phyloP scores from a whole-genome alignment of 352 stramenopile genomes.

The Phytopythium litorale region DNA sequence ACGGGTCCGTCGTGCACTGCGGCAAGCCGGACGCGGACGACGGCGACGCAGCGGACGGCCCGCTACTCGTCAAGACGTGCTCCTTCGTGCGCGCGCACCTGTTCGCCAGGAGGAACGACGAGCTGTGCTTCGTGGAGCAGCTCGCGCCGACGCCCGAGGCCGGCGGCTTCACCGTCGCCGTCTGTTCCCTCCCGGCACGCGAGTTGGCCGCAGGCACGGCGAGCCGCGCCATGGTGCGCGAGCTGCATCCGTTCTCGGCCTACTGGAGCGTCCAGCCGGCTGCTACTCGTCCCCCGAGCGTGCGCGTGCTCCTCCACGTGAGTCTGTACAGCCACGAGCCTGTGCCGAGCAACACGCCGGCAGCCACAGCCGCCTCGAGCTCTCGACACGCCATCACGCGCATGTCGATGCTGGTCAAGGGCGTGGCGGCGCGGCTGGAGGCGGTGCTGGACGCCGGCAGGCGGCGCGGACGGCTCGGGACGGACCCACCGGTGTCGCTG shows the following conservation, averaged over 20 bases:
- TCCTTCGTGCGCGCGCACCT: conserved; percentile 24
- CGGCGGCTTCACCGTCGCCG: conserved; percentile 21
- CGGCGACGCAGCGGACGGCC: conserved; percentile 5
- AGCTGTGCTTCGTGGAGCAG: conserved; percentile 34
- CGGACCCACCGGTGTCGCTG: conserved; percentile 6
- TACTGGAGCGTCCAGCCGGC: conserved; percentile 23
- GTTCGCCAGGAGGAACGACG: conserved; percentile 33
- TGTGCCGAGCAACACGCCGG: background rate
- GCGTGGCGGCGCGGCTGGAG: conserved; percentile 17
- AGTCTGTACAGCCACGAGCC: conserved; percentile 9
- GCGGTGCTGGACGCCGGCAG: conserved; percentile 12
- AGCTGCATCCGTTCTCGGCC: conserved; percentile 20
- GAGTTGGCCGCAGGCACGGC: conserved; percentile 26
- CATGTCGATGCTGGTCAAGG: conserved; percentile 19
- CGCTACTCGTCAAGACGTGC: conserved; percentile 27
- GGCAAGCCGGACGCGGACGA: background rate
- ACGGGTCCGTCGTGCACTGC: conserved; percentile 34
- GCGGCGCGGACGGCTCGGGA: conserved; percentile 12
- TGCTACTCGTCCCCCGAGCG: conserved; percentile 7
- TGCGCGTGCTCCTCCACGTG: conserved; percentile 22
- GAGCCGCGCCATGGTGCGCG: conserved; percentile 18
- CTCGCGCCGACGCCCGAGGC: conserved; percentile 15
- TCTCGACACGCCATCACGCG: conserved; percentile 14
- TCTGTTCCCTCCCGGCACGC: conserved; percentile 19
- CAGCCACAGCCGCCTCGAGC: background rate